Base-by-base conservation (phyloP, 1,284 basidiomycete species). In the Xerocomus amazonicus region DNA sequence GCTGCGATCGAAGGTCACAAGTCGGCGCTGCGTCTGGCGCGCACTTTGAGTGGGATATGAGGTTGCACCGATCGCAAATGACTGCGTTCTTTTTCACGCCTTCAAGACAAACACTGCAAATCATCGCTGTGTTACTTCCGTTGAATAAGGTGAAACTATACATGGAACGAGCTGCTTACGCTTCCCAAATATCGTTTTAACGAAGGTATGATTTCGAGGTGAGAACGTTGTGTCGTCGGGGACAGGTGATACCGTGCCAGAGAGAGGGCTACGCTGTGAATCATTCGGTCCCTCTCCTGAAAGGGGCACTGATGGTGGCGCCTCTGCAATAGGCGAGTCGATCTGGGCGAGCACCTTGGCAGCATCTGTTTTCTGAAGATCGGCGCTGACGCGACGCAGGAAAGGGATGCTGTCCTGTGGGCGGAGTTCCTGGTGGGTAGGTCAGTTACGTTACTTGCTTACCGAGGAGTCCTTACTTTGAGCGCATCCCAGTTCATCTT, bases 341-440 rank as follows among this genome's bases (percentile, higher is more conserved):
- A 83, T 62, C 56, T 78, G 51, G 51, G 69, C 74, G 9, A 86
- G 71, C 56, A 79, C 78, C 45, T 78, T 79, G 43, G 79, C 72
- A 38, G 73, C 76, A 43, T 88, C 86, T 27, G 80, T 74, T 61
- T 87, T 86, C 52, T 89, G 86, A 48, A 91, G 67, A 59, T 95
- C 92, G 52, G 84, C 78, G 65, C 90, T 95, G 64, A 96, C 87
- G 4, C 94, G 84, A 16, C 91, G 85, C 19, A 96, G 74, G 76
- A 96, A 97, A 4, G 94, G 94, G 33, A 97, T 90, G 59, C 90
- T 94, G 62, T 97, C 95, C 66, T 97, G 90, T 33, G 87, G 87
- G 17, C 90, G 86, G 19, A 93, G 70, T 53, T 88, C 84, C 87
- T 91, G 57, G 14, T 26, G 8, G 39, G 47, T 23, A 43, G 37